Conservation (phyloP, 2,329 filamentous ascomycete genomes). For the Gliomastix tumulicola region DNA sequence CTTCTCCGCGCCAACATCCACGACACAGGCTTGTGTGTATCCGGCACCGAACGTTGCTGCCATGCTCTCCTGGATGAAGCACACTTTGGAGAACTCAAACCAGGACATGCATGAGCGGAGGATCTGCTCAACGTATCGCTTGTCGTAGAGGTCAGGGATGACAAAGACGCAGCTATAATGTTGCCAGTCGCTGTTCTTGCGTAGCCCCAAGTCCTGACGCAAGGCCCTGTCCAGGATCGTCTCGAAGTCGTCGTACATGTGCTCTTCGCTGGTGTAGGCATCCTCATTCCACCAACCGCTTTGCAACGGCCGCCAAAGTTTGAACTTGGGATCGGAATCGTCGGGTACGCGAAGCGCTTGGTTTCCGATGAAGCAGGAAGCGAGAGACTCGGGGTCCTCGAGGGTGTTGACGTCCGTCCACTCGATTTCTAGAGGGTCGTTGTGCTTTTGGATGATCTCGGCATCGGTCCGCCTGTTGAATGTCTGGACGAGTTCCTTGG, state of each 20-base stretch:
- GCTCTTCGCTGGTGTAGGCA: conserved; percentile 74
- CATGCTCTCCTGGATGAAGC: conserved; percentile 93
- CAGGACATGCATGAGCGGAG: conserved; percentile 81
- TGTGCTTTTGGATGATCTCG: conserved; percentile 87
- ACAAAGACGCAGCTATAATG: conserved; percentile 97
- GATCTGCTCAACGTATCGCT: conserved; percentile 78
- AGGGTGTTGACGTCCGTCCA: conserved; percentile 78
- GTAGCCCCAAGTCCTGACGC: conserved; percentile 73
- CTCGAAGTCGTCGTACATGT: conserved; percentile 81
- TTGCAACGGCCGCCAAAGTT: conserved; percentile 85
- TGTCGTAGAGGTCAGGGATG: conserved; percentile 95
- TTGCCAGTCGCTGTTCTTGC: conserved; percentile 70
- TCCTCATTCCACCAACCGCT: conserved; percentile 85
- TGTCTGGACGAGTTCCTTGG: conserved; percentile 89
- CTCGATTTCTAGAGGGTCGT: conserved; percentile 87
- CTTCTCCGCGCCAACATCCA: conserved; percentile 95
- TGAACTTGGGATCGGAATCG: conserved; percentile 81
- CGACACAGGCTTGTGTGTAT: conserved; percentile 88
- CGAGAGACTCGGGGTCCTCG: conserved; percentile 54
- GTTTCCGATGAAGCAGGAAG: conserved; percentile 69
- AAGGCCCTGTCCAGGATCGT: conserved; percentile 82
- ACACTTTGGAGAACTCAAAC: conserved; percentile 83
- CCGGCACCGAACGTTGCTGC: conserved; percentile 93
- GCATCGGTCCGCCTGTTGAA: conserved; percentile 82
- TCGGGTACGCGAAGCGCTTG: conserved; percentile 84